These are phyloP conservation scores for Guillardia theta DNA, from an alignment of 78 protist species.

Conservation along the genomic window DNA sequence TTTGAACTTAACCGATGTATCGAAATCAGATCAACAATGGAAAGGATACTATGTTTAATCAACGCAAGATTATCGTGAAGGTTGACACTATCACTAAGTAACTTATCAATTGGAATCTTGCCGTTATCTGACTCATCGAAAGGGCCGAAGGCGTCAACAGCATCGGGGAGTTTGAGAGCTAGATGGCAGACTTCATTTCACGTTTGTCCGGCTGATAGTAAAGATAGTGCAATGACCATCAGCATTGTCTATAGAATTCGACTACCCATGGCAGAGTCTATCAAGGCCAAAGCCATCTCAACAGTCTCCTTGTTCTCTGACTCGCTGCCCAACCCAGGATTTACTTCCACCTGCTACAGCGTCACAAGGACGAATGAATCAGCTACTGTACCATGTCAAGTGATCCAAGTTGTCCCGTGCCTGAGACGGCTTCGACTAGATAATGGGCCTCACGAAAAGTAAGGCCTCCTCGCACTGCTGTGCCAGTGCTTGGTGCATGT, in stretches of 20 bases:
- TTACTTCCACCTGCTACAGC: slow-evolving; percentile 2
- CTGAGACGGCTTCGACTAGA: slow-evolving; percentile 33
- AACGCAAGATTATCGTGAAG: no score
- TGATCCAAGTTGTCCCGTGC: not conserved
- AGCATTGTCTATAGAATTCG: not conserved
- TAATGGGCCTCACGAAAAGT: not conserved
- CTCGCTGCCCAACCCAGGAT: not conserved
- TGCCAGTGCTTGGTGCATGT: slow-evolving; percentile 19
- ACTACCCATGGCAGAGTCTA: slow-evolving; percentile 22
- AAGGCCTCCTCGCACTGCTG: slow-evolving; percentile 13
- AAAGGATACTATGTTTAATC: no score
- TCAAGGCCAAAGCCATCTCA: not conserved
- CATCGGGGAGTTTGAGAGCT: no score
- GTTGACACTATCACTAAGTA: no score
- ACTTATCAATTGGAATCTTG: no score
- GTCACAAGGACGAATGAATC: not conserved
- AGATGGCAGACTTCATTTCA: no score
- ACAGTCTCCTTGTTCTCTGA: not conserved
- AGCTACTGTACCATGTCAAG: slow-evolving; percentile 18
- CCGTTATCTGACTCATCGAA: no score
- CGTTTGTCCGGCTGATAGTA: no score
- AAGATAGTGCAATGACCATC: no score
- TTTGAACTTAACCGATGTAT: no score
- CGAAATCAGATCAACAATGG: no score
- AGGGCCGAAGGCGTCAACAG: no score